Conservation (phyloP, 2,329 filamentous ascomycete species). For the Botrytis sinoallii region DNA sequence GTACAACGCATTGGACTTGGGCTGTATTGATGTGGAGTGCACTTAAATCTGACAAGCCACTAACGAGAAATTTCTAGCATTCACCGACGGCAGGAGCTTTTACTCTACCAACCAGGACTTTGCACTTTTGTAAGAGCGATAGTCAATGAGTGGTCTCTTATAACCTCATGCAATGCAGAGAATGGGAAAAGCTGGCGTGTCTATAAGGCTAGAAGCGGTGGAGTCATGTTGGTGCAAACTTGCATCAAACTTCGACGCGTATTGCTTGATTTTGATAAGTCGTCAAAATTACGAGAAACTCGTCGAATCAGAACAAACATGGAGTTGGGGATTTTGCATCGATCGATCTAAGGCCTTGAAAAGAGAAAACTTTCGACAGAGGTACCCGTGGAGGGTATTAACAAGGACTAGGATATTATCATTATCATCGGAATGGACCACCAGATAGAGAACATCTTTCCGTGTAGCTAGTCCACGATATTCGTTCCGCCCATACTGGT, state of each 20-base stretch:
- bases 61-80: conserved; percentile 14
- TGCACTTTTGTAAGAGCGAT: background rate
- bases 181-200: conserved; percentile 23
- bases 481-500: background rate
- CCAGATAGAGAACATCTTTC: background rate
- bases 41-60: conserved; percentile 19
- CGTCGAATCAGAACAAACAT: background rate
- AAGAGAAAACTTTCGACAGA: background rate
- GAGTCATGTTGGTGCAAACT: conserved; percentile 18
- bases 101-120: background rate
- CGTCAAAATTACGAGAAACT: background rate
- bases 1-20: conserved; percentile 18
- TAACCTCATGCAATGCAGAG: conserved; percentile 29
- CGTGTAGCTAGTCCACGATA: background rate
- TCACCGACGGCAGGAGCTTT: background rate
- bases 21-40: conserved; percentile 12
- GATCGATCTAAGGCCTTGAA: background rate
- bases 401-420: background rate
- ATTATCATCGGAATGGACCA: background rate
- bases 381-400: background rate
- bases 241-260: conserved; percentile 15
- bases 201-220: conserved; percentile 28
- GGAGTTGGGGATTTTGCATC: background rate
- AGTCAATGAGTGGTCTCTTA: background rate
- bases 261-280: conserved; percentile 8